phyloP scores from a whole-genome alignment of 352 stramenopile species.

The Phytophthora capsici region DNA sequence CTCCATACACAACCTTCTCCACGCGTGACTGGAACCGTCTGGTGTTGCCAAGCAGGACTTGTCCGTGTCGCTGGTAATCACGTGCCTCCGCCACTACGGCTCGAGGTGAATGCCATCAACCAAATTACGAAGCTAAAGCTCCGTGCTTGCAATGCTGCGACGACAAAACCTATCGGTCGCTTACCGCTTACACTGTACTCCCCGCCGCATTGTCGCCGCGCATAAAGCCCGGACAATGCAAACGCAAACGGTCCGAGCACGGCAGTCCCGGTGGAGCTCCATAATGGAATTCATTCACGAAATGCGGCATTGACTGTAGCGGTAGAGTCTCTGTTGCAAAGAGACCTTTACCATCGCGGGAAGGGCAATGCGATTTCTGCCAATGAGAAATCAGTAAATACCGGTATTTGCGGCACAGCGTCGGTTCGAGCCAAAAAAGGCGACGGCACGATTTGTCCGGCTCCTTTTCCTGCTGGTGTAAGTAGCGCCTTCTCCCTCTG shows the following conservation, averaged over 20 bases:
- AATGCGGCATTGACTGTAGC: neutral
- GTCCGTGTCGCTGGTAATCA: slow-evolving; percentile 8
- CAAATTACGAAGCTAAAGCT: neutral
- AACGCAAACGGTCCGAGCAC: slow-evolving; percentile 18
- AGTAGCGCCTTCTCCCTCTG: slow-evolving; percentile 31
- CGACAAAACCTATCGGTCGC: neutral
- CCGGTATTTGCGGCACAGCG: neutral
- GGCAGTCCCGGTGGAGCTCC: slow-evolving; percentile 1
- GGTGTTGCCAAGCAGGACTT: slow-evolving; percentile 5
- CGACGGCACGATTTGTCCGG: slow-evolving; percentile 27
- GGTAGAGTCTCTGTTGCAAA: neutral
- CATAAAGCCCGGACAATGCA: slow-evolving; percentile 7
- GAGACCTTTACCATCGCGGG: slow-evolving; percentile 22
- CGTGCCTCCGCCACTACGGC: neutral
- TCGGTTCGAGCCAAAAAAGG: slow-evolving; percentile 15
- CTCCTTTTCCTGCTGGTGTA: slow-evolving; percentile 29
- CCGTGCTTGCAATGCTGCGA: neutral
- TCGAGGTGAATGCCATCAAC: neutral
- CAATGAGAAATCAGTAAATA: slow-evolving; percentile 6
- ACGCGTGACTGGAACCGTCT: slow-evolving; percentile 1
- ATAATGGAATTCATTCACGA: no score
- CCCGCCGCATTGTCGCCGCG: slow-evolving; percentile 6
- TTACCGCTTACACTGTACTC: slow-evolving; percentile 1
- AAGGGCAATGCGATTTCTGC: slow-evolving; percentile 8
- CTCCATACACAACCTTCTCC: neutral